These are phyloP conservation scores for Pseudomonodictys pantanalensis DNA, from an alignment of 495 filamentous ascomycete species.

Conservation along the genomic window DNA sequence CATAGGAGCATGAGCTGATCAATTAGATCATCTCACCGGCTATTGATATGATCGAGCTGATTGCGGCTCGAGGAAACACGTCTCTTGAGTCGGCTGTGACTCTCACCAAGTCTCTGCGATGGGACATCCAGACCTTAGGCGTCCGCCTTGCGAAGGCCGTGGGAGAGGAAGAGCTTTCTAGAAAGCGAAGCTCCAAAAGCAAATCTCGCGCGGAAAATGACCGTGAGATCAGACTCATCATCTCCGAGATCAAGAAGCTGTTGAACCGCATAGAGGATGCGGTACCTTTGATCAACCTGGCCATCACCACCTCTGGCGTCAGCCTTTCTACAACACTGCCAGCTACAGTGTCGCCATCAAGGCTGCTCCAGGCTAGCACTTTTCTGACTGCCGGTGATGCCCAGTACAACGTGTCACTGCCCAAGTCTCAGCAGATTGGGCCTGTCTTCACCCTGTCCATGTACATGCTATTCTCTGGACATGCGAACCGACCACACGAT, in stretches of 20 bases:
- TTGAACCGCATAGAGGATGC: conserved; percentile 83
- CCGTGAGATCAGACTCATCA: conserved; percentile 65
- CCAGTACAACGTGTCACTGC: conserved; percentile 67
- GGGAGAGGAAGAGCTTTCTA: conserved; percentile 59
- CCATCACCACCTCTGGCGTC: conserved; percentile 92
- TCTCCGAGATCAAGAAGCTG: conserved; percentile 71
- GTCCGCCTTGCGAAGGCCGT: conserved; percentile 69
- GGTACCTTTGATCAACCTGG: conserved; percentile 89
- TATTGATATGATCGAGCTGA: conserved; percentile 91
- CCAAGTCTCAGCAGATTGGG: conserved; percentile 74
- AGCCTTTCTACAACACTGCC: conserved; percentile 76
- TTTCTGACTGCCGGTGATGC: conserved; percentile 86
- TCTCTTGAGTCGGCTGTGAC: conserved; percentile 85
- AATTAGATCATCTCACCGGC: conserved; percentile 80
- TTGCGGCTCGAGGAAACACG: conserved; percentile 91
- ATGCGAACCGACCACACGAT: conserved; percentile 60
- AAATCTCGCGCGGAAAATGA: conserved; percentile 50
- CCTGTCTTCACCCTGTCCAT: conserved; percentile 84
- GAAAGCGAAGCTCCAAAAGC: conserved; percentile 49
- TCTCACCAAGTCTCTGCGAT: conserved; percentile 80
- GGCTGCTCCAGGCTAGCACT: conserved; percentile 89
- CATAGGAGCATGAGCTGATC: conserved; percentile 3
- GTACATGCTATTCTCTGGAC: conserved; percentile 94
- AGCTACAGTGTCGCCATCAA: conserved; percentile 81
- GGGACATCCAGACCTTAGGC: conserved; percentile 83